Conservation (phyloP, 2,329 filamentous ascomycete species). For the Penicillium expansum region DNA sequence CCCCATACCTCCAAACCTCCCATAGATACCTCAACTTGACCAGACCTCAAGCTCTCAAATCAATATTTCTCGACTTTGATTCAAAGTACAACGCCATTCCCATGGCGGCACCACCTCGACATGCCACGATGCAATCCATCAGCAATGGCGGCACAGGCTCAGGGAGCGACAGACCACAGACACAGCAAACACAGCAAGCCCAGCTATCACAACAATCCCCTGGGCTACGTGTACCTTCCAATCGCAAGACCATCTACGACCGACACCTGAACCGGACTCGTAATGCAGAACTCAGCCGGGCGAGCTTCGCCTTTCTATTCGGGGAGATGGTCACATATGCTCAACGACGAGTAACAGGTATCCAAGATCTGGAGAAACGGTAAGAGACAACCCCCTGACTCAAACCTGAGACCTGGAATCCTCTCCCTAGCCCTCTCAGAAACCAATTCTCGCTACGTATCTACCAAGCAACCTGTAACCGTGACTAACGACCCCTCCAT, state of each 20-base stretch:
- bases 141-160: conserved; percentile 26
- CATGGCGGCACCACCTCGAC: conserved; percentile 34
- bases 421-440: neutral
- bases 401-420: neutral
- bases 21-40: neutral
- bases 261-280: conserved; percentile 86
- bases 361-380: conserved; percentile 90
- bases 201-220: conserved; percentile 44
- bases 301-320: conserved; percentile 94
- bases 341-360: conserved; percentile 83
- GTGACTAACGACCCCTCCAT: neutral
- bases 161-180: conserved; percentile 18
- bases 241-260: conserved; percentile 97
- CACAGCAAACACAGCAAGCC: neutral
- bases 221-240: conserved; percentile 80
- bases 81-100: neutral
- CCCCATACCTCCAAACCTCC: neutral
- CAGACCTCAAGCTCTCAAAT: neutral
- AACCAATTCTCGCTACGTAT: neutral
- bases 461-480: neutral
- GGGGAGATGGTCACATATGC: conserved; percentile 96
- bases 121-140: conserved; percentile 34
- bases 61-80: neutral
- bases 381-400: conserved; percentile 41
- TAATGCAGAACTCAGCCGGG: conserved; percentile 83